Percentiles rank a stretch among this genome's conserved stretches.
Evolutionary conservation across 352 stramenopile genomes (phyloP).

Genomic region (Globisporangium radiosum): DNA sequence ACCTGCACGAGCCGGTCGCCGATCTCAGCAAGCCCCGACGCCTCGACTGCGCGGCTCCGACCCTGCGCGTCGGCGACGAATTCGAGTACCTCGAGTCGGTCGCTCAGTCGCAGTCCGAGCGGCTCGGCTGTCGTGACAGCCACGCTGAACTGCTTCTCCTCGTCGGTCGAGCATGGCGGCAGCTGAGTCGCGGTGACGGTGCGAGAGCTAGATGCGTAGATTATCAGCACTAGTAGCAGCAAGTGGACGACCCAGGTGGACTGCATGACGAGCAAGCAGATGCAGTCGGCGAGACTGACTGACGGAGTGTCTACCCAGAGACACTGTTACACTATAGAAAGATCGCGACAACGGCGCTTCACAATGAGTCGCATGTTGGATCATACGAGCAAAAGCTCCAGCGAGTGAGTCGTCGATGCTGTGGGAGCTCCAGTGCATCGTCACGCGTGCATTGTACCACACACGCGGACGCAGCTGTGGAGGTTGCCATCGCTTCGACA

Average conservation of each 20-base stretch:
- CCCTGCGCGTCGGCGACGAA: conserved; percentile 54
- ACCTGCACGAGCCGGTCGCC: conserved; percentile 51
- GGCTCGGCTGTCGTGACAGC: conserved; percentile 28
- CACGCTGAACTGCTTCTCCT: conserved; percentile 44
- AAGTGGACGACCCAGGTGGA: not conserved
- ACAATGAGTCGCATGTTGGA: too few species aligned
- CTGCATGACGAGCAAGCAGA: not conserved
- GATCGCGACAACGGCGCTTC: too few species aligned
- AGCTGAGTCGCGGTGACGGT: too few species aligned
- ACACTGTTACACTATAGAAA: too few species aligned
- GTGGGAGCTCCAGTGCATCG: conserved; percentile 2
- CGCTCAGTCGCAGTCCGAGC: conserved; percentile 53
- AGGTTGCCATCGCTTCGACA: not conserved
- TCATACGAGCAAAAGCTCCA: not conserved
- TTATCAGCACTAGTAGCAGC: not conserved
- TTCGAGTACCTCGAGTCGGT: conserved; percentile 55
- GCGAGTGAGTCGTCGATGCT: not conserved
- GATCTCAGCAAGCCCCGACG: conserved; percentile 58
- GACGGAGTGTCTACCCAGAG: too few species aligned
- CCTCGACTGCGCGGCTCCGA: conserved; percentile 48
- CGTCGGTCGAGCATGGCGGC: conserved; percentile 10
- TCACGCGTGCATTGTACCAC: not conserved
- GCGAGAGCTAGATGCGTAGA: too few species aligned
- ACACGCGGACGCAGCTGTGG: not conserved
- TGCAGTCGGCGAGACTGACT: too few species aligned